Conservation (phyloP, 441 rosid genomes). For the Hura crepitans region DNA sequence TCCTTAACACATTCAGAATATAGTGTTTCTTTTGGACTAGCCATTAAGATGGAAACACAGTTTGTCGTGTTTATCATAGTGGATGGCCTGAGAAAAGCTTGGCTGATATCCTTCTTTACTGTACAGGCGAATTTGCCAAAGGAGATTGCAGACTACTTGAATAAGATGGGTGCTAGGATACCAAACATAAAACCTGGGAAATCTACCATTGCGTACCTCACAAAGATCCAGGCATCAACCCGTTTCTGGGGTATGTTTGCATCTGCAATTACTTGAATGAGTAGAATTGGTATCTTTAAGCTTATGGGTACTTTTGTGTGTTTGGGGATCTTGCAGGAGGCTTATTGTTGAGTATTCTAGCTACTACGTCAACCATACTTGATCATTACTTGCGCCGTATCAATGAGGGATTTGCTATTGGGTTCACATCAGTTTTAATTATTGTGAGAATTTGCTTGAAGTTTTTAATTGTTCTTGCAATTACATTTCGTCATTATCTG, state of each 20-base stretch:
- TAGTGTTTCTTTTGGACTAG: neutral
- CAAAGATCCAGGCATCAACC: conserved; percentile 88
- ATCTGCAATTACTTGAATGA: conserved; percentile 1
- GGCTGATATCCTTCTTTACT: neutral
- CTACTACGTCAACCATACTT: conserved; percentile 75
- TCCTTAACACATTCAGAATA: no score
- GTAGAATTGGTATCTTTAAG: conserved; percentile 1
- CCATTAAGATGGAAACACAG: neutral
- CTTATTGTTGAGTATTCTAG: conserved; percentile 69
- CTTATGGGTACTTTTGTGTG: neutral
- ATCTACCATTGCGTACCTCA: conserved; percentile 83
- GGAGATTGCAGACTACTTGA: conserved; percentile 89
- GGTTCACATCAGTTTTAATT: conserved; percentile 83
- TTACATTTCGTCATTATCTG: neutral
- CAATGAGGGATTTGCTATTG: conserved; percentile 83
- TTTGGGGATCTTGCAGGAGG: conserved; percentile 56
- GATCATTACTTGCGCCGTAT: conserved; percentile 75
- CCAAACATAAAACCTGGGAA: conserved; percentile 92
- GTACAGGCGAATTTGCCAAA: conserved; percentile 90
- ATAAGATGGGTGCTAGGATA: conserved; percentile 96
- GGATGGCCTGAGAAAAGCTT: neutral
- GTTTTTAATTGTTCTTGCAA: neutral
- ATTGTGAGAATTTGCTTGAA: conserved; percentile 45
- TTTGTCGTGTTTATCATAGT: neutral
- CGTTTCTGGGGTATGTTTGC: conserved; percentile 84